These are phyloP conservation scores for Phytophthora parvispora DNA, from an alignment of 352 stramenopile species.

Conservation along the genomic window DNA sequence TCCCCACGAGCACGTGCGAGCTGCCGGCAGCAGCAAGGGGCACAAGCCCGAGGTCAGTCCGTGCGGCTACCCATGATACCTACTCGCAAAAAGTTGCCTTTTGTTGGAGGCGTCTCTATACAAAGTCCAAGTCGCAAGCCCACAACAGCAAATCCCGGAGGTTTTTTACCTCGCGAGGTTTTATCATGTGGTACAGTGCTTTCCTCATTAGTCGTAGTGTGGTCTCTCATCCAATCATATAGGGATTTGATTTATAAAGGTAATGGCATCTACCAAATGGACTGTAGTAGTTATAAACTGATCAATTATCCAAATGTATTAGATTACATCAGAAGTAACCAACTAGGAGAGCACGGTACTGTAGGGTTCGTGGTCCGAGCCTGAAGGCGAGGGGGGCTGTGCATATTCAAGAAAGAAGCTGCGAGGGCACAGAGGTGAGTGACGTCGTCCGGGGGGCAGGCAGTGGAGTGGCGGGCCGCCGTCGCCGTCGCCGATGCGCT, in stretches of 20 bases:
- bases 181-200: too few species aligned
- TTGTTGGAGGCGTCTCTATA: constrained; percentile 7
- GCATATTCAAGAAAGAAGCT: constrained; percentile 45
- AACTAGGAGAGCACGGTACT: too few species aligned
- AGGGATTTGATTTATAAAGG: too few species aligned
- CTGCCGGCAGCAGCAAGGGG: background rate
- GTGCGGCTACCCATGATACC: background rate
- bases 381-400: constrained; percentile 19
- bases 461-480: background rate
- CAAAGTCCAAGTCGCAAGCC: constrained; percentile 10
- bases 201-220: too few species aligned
- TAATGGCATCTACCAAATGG: too few species aligned
- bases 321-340: too few species aligned
- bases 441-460: too few species aligned
- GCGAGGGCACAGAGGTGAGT: constrained; percentile 34
- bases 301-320: too few species aligned
- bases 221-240: too few species aligned
- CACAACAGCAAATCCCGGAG: constrained; percentile 30
- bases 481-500: too few species aligned
- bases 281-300: too few species aligned
- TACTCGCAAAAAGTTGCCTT: background rate
- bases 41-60: background rate
- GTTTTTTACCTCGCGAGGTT: constrained; percentile 33
- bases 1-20: background rate
- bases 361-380: constrained; percentile 27